These are phyloP conservation scores for Adansonia grandidieri DNA, from an alignment of 441 rosid genomes.

Conservation along the genomic window DNA sequence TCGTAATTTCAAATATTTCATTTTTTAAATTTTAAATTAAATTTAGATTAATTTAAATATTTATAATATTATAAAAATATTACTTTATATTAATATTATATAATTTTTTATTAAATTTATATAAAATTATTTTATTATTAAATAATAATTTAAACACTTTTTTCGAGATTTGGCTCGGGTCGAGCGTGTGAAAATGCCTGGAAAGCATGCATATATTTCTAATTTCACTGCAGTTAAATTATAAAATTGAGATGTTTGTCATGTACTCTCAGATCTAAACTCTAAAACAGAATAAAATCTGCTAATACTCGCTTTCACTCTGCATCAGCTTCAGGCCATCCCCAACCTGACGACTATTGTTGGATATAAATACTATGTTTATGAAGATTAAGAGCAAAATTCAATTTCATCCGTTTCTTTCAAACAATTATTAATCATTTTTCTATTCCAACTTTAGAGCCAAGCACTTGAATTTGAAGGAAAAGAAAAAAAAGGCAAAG, in stretches of 20 bases:
- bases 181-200: too few species aligned
- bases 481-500: not conserved
- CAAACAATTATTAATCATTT: slow-evolving; percentile 19
- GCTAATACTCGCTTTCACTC: not conserved
- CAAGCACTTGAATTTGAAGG: slow-evolving; percentile 23
- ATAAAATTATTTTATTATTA: too few species aligned
- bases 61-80: too few species aligned
- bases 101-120: too few species aligned
- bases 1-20: too few species aligned
- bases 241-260: not conserved
- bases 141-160: too few species aligned
- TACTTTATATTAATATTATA: too few species aligned
- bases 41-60: too few species aligned
- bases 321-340: not conserved
- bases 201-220: not conserved
- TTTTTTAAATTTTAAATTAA: too few species aligned
- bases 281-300: slow-evolving; percentile 9
- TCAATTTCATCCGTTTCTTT: slow-evolving; percentile 3
- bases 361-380: not conserved
- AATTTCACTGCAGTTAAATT: not conserved
- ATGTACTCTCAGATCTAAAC: not conserved
- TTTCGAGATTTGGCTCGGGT: too few species aligned
- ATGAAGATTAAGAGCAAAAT: not conserved
- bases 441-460: slow-evolving; percentile 1
- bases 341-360: not conserved